Conservation (phyloP, 805 yeast species). For the Pichia nanzhaoensis region DNA sequence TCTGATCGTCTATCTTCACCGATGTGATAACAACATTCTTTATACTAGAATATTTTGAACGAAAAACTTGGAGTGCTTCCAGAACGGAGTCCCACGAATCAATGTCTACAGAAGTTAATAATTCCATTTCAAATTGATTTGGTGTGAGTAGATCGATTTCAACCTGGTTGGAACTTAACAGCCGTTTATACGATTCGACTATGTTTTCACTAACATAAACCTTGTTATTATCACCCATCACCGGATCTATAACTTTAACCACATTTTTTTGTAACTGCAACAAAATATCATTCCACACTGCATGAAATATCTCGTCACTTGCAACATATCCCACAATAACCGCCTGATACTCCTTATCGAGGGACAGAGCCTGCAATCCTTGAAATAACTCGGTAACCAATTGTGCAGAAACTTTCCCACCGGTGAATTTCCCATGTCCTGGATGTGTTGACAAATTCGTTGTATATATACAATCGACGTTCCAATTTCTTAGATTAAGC, state of each 20-base stretch:
- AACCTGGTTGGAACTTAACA: conserved; percentile 70
- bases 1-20: conserved; percentile 29
- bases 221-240: conserved; percentile 83
- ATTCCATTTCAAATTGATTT: conserved; percentile 69
- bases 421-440: conserved; percentile 68
- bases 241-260: conserved; percentile 78
- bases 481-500: conserved; percentile 82
- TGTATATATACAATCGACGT: conserved; percentile 83
- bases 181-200: conserved; percentile 42
- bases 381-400: conserved; percentile 43
- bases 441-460: conserved; percentile 91
- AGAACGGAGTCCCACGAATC: conserved; percentile 31
- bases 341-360: conserved; percentile 51
- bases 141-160: conserved; percentile 55
- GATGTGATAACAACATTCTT: conserved; percentile 55
- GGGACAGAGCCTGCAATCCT: conserved; percentile 42
- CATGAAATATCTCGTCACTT: conserved; percentile 45
- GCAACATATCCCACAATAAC: conserved; percentile 80
- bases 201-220: conserved; percentile 63
- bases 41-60: conserved; percentile 35
- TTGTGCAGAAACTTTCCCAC: conserved; percentile 41
- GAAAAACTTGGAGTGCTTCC: conserved; percentile 37
- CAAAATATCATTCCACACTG: conserved; percentile 33
- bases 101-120: conserved; percentile 43
- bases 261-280: conserved; percentile 14